Percentiles rank a stretch among this genome's conserved stretches.
phyloP scores from a whole-genome alignment of 2,329 filamentous ascomycete genomes.

The Trichoderma sp. region DNA sequence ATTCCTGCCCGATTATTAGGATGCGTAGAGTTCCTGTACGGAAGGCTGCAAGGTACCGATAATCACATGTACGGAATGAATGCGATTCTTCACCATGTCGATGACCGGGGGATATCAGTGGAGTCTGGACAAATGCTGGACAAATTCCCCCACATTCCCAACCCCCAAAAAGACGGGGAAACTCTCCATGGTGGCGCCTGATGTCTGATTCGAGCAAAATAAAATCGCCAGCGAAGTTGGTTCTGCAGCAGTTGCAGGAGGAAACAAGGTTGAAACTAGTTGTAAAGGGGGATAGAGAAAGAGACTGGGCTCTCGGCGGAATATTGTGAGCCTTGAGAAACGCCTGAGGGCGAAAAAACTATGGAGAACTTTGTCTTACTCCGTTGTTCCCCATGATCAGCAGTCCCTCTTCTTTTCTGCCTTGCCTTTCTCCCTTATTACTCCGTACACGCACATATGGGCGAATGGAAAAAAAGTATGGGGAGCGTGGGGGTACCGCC shows the following conservation, averaged over 20 bases:
- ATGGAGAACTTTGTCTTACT: neutral
- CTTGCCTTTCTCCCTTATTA: neutral
- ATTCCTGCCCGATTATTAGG: neutral
- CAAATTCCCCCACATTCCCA: neutral
- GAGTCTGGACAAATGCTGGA: neutral
- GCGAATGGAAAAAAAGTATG: neutral
- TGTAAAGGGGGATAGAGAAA: neutral
- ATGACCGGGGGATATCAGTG: neutral
- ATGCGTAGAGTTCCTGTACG: neutral
- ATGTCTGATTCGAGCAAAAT: neutral
- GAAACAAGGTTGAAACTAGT: neutral
- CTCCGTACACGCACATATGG: neutral
- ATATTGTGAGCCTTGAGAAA: neutral
- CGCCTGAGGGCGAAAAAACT: neutral
- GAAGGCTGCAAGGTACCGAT: slow-evolving; percentile 1
- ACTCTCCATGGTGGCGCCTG: neutral
- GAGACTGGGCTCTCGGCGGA: too few relatives aligned
- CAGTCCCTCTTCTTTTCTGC: neutral
- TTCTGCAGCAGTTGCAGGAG: neutral
- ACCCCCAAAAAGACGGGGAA: slow-evolving; percentile 3
- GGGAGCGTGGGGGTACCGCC: slow-evolving; percentile 14
- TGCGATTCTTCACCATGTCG: neutral
- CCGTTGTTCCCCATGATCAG: neutral
- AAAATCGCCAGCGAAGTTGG: neutral
- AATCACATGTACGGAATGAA: neutral